Base-by-base conservation (phyloP, 257 asterid genomes). In the Knoxia roxburghii region DNA sequence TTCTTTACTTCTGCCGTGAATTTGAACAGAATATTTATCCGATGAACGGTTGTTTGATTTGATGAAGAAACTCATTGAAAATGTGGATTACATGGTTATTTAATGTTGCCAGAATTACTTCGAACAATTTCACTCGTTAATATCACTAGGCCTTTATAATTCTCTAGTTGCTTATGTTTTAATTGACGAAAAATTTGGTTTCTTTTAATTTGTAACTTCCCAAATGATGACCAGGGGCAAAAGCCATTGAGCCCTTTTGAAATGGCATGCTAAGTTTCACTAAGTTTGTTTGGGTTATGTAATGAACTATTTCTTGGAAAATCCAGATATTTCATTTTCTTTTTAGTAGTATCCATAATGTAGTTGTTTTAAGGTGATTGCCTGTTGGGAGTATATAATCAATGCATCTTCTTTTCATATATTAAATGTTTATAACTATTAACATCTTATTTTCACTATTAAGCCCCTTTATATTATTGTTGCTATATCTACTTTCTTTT, bases 21-120 rank as follows among this genome's bases (percentile, higher is more conserved):
- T 46, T 61, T 46, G 32, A 32, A 50, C 23, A 13, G 30, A 9
- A 20, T 11, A 46, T 60, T n/a, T 35, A 21, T 50, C 20, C 20
- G 62, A 61, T 60, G 43, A 15, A 37, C 23, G 15, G 50, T 50
- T 46, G 24, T 59, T 23, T 49, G 29, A 70, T 37, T 23, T 20
- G 41, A 7, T 39, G 68, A 61, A 51, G 26, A 39, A 32, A 37
- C 50, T 37, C 26, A 53, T 4, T 50, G 15, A 12, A 20, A 32
- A 17, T 12, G 15, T 48, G 18, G 67, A 23, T n/a, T 21, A 27
- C 35, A 33, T 35, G 63, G 46, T 24, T 9, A 21, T 69, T 24
- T 46, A 35, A 26, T 60, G 63, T 52, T 45, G 32, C n/a, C 50
- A 29, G 40, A 59, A n/a, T n/a, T n/a, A n/a, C n/a, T n/a, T n/a